Evolutionary conservation across 306 rosid genomes (phyloP).

Genomic region (Vachellia pachyceras): DNA sequence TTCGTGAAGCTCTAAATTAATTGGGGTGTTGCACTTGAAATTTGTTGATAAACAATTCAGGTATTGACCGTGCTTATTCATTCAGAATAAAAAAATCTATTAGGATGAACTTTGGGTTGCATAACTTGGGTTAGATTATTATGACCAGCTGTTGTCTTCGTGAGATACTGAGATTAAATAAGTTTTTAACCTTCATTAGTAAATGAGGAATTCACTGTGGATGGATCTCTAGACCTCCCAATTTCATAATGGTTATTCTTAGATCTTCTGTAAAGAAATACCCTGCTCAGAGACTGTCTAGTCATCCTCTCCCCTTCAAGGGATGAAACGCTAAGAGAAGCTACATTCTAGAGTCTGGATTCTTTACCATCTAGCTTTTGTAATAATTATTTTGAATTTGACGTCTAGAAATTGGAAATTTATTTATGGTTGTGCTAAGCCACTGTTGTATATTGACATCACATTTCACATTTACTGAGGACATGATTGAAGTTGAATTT

Average conservation of each 20-base stretch:
- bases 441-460: constrained; percentile 7
- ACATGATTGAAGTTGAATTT: constrained; percentile 2
- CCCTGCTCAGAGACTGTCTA: constrained; percentile 16
- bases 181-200: too few species aligned
- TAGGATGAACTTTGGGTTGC: not conserved
- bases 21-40: not conserved
- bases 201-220: too few species aligned
- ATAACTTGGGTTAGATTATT: too few species aligned
- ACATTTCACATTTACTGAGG: not conserved
- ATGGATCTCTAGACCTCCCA: too few species aligned
- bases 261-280: not conserved
- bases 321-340: constrained; percentile 21
- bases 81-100: not conserved
- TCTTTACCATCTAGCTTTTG: not conserved
- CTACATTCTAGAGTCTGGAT: not conserved
- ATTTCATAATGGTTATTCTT: too few species aligned
- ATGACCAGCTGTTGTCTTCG: too few species aligned
- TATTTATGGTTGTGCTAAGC: not conserved
- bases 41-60: not conserved
- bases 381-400: constrained; percentile 3
- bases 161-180: too few species aligned
- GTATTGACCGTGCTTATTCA: not conserved
- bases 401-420: constrained; percentile 13
- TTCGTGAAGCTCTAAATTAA: not conserved
- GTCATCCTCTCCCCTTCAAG: not conserved